Percentiles rank a stretch among this genome's conserved stretches.
Conservation (phyloP, 768 basidiomycete species). For the Leccinum disarticulatum region DNA sequence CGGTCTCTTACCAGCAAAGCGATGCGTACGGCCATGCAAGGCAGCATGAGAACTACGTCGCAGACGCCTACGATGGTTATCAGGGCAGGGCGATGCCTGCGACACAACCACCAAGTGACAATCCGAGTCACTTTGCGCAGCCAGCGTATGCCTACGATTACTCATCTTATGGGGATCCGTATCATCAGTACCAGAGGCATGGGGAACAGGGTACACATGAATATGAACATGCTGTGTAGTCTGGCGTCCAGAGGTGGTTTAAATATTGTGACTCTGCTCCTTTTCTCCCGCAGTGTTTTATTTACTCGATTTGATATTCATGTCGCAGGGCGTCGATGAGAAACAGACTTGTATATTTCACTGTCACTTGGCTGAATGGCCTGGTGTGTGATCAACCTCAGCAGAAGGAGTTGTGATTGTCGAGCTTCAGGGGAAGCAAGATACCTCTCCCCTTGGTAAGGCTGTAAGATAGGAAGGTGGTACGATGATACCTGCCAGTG, state of each 20-base stretch:
- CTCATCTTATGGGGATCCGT: slow-evolving; percentile 26
- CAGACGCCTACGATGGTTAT: slow-evolving; percentile 57
- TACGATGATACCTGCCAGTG: background rate
- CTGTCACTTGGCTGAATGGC: background rate
- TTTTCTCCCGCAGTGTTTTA: slow-evolving; percentile 24
- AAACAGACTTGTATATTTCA: slow-evolving; percentile 2
- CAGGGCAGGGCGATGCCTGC: slow-evolving; percentile 46
- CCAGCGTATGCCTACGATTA: slow-evolving; percentile 30
- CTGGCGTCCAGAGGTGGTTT: slow-evolving; percentile 15
- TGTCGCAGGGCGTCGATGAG: slow-evolving; percentile 4
- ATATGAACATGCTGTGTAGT: slow-evolving; percentile 36
- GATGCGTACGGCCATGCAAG: slow-evolving; percentile 20
- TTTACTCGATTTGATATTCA: slow-evolving; percentile 25
- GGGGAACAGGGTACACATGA: slow-evolving; percentile 29
- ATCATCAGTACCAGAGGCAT: slow-evolving; percentile 32
- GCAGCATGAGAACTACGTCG: slow-evolving; percentile 32
- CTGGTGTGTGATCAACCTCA: background rate
- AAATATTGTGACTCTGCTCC: slow-evolving; percentile 13
- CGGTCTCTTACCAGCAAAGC: slow-evolving; percentile 47
- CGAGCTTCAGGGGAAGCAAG: background rate
- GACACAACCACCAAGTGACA: slow-evolving; percentile 33
- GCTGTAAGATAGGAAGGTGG: background rate
- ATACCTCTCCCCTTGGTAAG: background rate
- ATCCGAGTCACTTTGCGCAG: slow-evolving; percentile 31
- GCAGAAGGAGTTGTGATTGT: background rate